phyloP scores from a whole-genome alignment of 2,329 filamentous ascomycete genomes.

The Pleurostoma richardsiae region DNA sequence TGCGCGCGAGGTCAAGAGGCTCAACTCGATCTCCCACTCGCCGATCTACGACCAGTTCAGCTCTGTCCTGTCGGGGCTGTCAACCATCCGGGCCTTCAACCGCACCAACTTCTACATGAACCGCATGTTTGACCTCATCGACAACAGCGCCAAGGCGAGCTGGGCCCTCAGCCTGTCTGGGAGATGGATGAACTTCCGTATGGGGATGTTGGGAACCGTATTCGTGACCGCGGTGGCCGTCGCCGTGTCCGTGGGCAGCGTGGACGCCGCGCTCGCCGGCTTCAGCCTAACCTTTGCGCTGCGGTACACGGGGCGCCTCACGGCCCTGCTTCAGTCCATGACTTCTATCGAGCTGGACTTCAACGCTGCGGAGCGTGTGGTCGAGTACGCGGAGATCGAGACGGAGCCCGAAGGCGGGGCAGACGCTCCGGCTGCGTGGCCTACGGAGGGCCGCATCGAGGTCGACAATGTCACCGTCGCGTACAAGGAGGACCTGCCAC shows the following conservation, averaged over 20 bases:
- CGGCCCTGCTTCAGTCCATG: slow-evolving; percentile 26
- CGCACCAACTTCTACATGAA: slow-evolving; percentile 28
- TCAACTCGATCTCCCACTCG: slow-evolving; percentile 33
- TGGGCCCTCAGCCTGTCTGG: slow-evolving; percentile 24
- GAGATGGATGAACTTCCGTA: slow-evolving; percentile 30
- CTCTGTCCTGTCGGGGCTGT: slow-evolving; percentile 31
- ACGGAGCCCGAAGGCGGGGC: slow-evolving; percentile 27
- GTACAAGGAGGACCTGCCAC: slow-evolving; percentile 28
- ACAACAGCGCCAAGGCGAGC: slow-evolving; percentile 21
- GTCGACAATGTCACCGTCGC: slow-evolving; percentile 29
- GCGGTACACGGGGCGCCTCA: slow-evolving; percentile 26
- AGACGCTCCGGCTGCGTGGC: slow-evolving; percentile 33
- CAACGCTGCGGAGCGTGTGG: slow-evolving; percentile 35
- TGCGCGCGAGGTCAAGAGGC: slow-evolving; percentile 32
- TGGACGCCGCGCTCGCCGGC: slow-evolving; percentile 31
- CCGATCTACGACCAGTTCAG: slow-evolving; percentile 37
- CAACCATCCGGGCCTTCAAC: slow-evolving; percentile 34
- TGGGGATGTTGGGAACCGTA: slow-evolving; percentile 30
- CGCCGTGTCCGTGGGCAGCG: slow-evolving; percentile 25
- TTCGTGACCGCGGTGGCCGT: slow-evolving; percentile 30
- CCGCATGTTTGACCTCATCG: slow-evolving; percentile 25
- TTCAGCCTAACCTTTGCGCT: slow-evolving; percentile 34
- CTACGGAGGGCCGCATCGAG: slow-evolving; percentile 29
- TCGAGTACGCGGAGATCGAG: slow-evolving; percentile 35
- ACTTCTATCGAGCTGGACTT: slow-evolving; percentile 33